Conservation (phyloP, 306 rosid species). For the Vigna mungo region DNA sequence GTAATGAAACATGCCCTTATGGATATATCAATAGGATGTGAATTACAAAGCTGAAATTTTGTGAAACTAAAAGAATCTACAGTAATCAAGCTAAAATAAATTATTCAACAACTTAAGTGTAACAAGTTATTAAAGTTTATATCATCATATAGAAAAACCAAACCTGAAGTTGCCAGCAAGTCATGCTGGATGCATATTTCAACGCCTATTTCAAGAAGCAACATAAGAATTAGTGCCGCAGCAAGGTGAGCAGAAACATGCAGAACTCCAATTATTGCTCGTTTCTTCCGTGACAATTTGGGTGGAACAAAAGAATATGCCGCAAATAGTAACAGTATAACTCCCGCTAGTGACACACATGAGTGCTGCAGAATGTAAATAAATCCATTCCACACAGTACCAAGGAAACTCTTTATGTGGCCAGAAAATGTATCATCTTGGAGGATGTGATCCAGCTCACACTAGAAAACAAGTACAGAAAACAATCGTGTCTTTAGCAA, state of each 20-base stretch:
- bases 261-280: constrained; percentile 77
- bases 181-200: constrained; percentile 87
- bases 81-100: constrained; percentile 1
- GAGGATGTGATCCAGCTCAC: constrained; percentile 88
- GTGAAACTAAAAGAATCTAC: neutral
- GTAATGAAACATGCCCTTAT: constrained; percentile 1
- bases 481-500: constrained; percentile 43
- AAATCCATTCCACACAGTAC: constrained; percentile 88
- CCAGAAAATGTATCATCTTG: constrained; percentile 86
- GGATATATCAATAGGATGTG: neutral
- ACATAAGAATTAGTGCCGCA: constrained; percentile 89
- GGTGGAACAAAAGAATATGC: constrained; percentile 88
- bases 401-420: constrained; percentile 74
- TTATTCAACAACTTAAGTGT: constrained; percentile 1
- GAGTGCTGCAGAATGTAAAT: constrained; percentile 73
- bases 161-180: constrained; percentile 93
- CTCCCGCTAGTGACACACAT: constrained; percentile 76
- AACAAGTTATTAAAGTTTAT: neutral
- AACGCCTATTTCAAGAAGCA: constrained; percentile 90
- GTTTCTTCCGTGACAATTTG: constrained; percentile 83
- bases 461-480: constrained; percentile 61
- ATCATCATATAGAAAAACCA: constrained; percentile 29
- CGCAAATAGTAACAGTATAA: constrained; percentile 67
- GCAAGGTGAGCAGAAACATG: constrained; percentile 92
- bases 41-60: neutral